Evolutionary conservation across 495 filamentous ascomycete genomes (phyloP), one percentile per base, ranked within the genome.

Genomic region (Lepraria neglecta): DNA sequence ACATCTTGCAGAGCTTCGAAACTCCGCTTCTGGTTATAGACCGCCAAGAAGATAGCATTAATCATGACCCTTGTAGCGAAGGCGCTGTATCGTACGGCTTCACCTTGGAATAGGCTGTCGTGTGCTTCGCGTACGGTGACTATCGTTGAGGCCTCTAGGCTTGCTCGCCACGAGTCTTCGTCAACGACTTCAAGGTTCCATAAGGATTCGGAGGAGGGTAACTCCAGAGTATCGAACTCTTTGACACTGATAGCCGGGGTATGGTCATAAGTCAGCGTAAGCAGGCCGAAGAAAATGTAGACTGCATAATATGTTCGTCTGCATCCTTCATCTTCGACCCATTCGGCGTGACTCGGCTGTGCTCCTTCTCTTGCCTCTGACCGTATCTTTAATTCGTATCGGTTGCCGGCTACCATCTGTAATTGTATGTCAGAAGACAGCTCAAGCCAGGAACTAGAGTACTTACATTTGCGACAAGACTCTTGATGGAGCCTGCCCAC

Each of bases 401-500:
- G 85, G 70, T 97, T 97, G 53, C 94, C 94, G 58, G 91, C 90
- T 61, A 98, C 94, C 92, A 98, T 97, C 77, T 83, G 62, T 28
- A 63, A 28, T 27, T 42, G n/a, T 11, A 47, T 68, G 50, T 67
- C 67, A 64, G 43, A 45, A 17, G 10, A 27, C 6, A 3, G 6
- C 27, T 48, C 6, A 53, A 30, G 6, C 5, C 10, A 17, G 46
- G 14, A 30, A 58, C 38, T 17, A 6, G 43, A 28, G 11, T 38
- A 67, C 77, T 73, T 73, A 82, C 81, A 71, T 97, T 97, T 65
- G 92, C 90, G 28, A 98, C 84, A 14, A 97, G 78, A 78, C 90
- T 92, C 82, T 97, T 97, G 74, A 97, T 97, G 2, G 94, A 97
- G 71, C 92, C 96, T 27, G 94, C 92, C 92, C 92, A 98, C 73